Base-by-base conservation (phyloP, 495 filamentous ascomycete species). In the Chaetomium fimeti region DNA sequence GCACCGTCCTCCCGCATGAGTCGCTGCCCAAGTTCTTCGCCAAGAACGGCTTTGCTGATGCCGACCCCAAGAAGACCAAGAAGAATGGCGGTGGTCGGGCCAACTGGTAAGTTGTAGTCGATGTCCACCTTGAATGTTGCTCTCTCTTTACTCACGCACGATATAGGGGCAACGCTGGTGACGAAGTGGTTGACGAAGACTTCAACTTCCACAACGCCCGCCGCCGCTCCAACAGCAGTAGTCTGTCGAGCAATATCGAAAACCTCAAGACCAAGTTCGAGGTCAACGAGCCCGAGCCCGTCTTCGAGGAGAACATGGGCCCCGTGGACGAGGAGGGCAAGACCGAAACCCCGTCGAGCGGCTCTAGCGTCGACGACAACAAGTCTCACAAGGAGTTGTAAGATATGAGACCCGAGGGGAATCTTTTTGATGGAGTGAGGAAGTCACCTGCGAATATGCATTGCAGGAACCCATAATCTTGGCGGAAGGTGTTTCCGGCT, bases 51-150 rank as follows among this genome's bases (percentile, higher is more conserved):
- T 89, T 88, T 71, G 80, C 86, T 69, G 93, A 92, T 71, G 78
- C 80, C 68, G 89, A 95, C 71, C 94, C 93, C 47, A 90, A 90
- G 77, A 94, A 94, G 84, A 90, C 88, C 68, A 97, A 97, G 87
- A 98, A 98, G 82, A 90, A 96, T 66, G 93, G 93, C 57, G 89
- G 86, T 57, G 93, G 93, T 48, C 94, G 91, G 76, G 91, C 88
- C 74, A 97, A 97, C 76, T 98, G 93, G 93, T 97, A 84, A 76
- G 87, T 74, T 13, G 22, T 47, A 36, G 48, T 27, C 53, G 51
- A 49, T 53, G 40, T 20, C 38, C 16, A 2, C 28, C 52, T n/a
- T 12, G 1, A 36, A 43, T 43, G 4, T 18, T 13, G 4, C 27
- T 18, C 4, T 5, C 28, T 8, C 15, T n/a, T 55, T 5, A 55